phyloP scores from a whole-genome alignment of 148 eudicot genomes.

The Camellia lanceoleosa region DNA sequence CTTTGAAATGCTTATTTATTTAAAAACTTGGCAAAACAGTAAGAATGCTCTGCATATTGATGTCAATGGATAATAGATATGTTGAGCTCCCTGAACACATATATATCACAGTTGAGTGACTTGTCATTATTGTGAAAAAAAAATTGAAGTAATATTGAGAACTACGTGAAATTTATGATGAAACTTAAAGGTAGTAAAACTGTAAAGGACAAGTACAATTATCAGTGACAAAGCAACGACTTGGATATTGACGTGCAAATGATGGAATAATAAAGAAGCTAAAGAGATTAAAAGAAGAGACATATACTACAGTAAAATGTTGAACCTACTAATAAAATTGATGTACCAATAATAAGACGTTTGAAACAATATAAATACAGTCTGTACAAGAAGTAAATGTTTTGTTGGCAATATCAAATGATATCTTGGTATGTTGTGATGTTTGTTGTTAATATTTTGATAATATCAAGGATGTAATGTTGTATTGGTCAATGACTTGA shows the following conservation, averaged over 20 bases:
- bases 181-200: not conserved
- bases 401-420: not conserved
- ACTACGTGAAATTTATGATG: not conserved
- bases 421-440: not conserved
- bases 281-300: too few relatives aligned
- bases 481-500: not conserved
- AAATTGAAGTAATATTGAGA: not conserved
- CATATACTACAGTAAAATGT: not conserved
- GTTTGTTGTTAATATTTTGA: not conserved
- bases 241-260: not conserved
- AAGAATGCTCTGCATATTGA: not conserved
- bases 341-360: not conserved
- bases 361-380: too few relatives aligned
- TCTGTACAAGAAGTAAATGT: not conserved
- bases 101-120: not conserved
- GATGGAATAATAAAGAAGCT: not conserved
- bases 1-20: not conserved
- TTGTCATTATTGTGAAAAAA: not conserved
- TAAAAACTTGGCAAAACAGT: not conserved
- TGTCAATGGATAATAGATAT: not conserved
- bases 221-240: not conserved
- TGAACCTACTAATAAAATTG: not conserved
- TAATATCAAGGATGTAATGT: not conserved
- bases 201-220: not conserved
- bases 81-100: not conserved